Evolutionary conservation across 2,329 filamentous ascomycete species (phyloP).

Genomic region (Coleophoma cylindrospora): DNA sequence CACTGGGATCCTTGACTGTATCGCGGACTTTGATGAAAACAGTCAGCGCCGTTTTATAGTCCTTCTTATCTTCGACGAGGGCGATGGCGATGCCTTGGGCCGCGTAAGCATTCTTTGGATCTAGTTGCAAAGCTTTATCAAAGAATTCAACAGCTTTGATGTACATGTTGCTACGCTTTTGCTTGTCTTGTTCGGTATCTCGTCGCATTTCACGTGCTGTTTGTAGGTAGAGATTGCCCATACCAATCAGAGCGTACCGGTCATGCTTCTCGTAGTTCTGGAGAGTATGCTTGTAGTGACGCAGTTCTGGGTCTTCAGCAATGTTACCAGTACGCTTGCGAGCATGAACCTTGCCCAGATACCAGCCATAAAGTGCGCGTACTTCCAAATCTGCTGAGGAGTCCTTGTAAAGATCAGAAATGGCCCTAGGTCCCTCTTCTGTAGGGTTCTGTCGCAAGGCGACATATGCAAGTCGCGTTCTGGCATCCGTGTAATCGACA

Average conservation of each 20-base stretch:
- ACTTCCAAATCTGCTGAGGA: slow-evolving; percentile 86
- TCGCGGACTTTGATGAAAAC: slow-evolving; percentile 90
- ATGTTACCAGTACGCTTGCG: slow-evolving; percentile 79
- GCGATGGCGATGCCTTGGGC: slow-evolving; percentile 95
- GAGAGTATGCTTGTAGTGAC: slow-evolving; percentile 94
- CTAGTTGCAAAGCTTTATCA: slow-evolving; percentile 92
- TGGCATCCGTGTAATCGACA: slow-evolving; percentile 87
- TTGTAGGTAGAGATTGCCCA: slow-evolving; percentile 85
- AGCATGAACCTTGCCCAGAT: slow-evolving; percentile 72
- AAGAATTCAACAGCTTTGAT: slow-evolving; percentile 96
- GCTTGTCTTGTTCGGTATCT: slow-evolving; percentile 82
- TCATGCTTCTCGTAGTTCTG: slow-evolving; percentile 97
- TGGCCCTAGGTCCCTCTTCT: slow-evolving; percentile 80
- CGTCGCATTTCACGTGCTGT: slow-evolving; percentile 92
- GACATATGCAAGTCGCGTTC: slow-evolving; percentile 84
- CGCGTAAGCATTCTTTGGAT: slow-evolving; percentile 91
- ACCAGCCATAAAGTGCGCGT: slow-evolving; percentile 91
- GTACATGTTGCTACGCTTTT: slow-evolving; percentile 83
- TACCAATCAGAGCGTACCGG: slow-evolving; percentile 90
- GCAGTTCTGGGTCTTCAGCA: slow-evolving; percentile 83
- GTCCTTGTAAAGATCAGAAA: slow-evolving; percentile 79
- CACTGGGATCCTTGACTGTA: slow-evolving; percentile 79
- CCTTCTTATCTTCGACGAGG: slow-evolving; percentile 89
- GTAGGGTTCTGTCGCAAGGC: slow-evolving; percentile 74
- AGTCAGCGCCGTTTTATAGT: slow-evolving; percentile 73